Evolutionary conservation across 2,329 filamentous ascomycete genomes (phyloP), one percentile per base, ranked within the genome.

Genomic region (Fusarium brachygibbosum): DNA sequence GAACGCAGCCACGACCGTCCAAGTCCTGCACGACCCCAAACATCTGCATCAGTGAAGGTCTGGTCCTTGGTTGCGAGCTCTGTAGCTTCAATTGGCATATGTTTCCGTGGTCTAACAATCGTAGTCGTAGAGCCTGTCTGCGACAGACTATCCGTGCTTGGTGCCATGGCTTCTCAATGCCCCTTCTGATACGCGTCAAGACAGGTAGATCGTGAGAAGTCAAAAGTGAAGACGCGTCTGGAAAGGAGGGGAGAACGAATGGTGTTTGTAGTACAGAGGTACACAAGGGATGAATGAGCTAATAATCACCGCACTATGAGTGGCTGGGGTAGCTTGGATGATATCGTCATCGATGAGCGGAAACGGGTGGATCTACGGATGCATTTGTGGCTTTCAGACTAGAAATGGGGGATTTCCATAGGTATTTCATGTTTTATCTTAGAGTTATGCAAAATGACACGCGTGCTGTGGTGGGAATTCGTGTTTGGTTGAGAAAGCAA

Each of bases 11-110:
- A 75, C 13, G 74, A 73, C 7, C 72, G 61, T 4, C 66, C 67
- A 32, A 68, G 52, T 3, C 71, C 66, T 29, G 73, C 64, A 31
- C 75, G 75, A 13, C 75, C 75, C 75, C 74, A 76, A 11, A 42
- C 28, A 19, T 53, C 61, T n/a, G 28, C 53, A 23, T 46, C 45
- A 3, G 42, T 21, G 17, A 56, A 28, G 1, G 19, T 21, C 6
- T 46, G n/a, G 7, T 52, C 23, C 4, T 60, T 29, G 0, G 52
- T 51, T 16, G 38, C 29, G 8, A 57, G 35, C 9, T 7, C 21
- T 7, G 37, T 29, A 1, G 48, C 16, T n/a, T 49, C 51, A 35
- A 40, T 23, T 3, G 19, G 31, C 11, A 11, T 49, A 4, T 37
- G 34, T n/a, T 52, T 70, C 7, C 59, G 46, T 12, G 49, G 28